Evolutionary conservation across 345 rosid genomes (phyloP).

Genomic region (Heritiera fomes): DNA sequence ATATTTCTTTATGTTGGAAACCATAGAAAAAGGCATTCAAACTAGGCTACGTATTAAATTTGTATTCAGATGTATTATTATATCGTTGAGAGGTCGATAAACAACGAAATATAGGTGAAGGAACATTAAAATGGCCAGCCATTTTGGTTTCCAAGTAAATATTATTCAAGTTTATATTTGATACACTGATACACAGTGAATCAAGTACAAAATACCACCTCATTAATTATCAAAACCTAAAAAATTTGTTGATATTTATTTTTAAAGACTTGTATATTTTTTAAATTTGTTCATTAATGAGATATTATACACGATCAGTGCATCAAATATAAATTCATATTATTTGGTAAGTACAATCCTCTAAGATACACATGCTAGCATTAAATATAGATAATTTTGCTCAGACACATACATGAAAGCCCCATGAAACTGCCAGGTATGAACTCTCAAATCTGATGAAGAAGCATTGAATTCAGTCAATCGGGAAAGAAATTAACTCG

Average conservation of each 20-base stretch:
- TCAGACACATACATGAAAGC: background rate
- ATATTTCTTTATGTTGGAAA: too few species aligned
- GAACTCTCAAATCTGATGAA: constrained; percentile 23
- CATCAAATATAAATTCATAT: too few species aligned
- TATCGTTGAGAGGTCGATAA: background rate
- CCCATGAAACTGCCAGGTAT: background rate
- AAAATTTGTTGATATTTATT: too few species aligned
- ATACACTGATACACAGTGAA: too few species aligned
- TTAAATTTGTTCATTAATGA: too few species aligned
- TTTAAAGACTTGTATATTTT: too few species aligned
- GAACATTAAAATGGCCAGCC: background rate
- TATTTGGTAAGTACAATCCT: background rate
- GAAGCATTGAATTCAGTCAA: constrained; percentile 28
- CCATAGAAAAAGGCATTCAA: too few species aligned
- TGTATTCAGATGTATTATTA: background rate
- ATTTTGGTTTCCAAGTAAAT: background rate
- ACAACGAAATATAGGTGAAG: background rate
- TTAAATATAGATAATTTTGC: background rate
- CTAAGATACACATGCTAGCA: background rate
- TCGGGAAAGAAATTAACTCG: background rate
- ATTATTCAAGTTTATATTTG: background rate
- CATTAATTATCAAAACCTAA: too few species aligned
- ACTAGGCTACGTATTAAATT: background rate
- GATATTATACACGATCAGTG: too few species aligned
- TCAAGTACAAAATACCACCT: too few species aligned